Conservation (phyloP, 352 stramenopile species). For the Globisporangium cystogenes region DNA sequence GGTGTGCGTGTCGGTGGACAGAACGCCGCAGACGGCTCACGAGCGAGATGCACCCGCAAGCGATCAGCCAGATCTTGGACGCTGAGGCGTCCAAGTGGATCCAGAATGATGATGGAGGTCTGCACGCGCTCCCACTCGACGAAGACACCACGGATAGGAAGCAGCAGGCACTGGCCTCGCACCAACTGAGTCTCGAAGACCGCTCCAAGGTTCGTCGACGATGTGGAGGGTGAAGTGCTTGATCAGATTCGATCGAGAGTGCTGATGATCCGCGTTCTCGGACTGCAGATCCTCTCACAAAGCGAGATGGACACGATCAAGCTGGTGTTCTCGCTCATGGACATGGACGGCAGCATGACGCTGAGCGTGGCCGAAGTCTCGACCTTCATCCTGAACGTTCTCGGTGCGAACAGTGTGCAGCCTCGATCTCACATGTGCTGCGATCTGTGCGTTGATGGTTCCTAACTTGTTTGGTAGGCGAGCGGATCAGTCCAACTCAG, state of each 20-base stretch:
- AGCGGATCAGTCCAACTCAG: conserved; percentile 40
- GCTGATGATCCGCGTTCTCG: background rate
- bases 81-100: conserved; percentile 68
- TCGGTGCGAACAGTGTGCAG: too few relatives aligned
- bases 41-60: conserved; percentile 77
- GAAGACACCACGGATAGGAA: background rate
- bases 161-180: background rate
- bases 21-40: conserved; percentile 44
- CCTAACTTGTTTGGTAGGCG: conserved; percentile 25
- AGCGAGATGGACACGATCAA: conserved; percentile 76
- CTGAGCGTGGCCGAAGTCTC: conserved; percentile 46
- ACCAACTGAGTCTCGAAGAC: conserved; percentile 14
- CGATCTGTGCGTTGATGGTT: background rate
- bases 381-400: conserved; percentile 70
- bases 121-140: conserved; percentile 4
- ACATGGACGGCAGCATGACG: conserved; percentile 67
- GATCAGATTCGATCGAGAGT: background rate
- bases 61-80: conserved; percentile 55
- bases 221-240: background rate
- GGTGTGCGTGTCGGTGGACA: background rate
- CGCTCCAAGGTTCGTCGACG: conserved; percentile 24
- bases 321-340: conserved; percentile 76
- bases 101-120: conserved; percentile 32
- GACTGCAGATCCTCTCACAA: conserved; percentile 34
- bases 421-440: too few relatives aligned